Percentiles rank a stretch among this genome's conserved stretches.
Evolutionary conservation across 257 asterid genomes (phyloP).

Genomic region (Capsicum rhomboideum): DNA sequence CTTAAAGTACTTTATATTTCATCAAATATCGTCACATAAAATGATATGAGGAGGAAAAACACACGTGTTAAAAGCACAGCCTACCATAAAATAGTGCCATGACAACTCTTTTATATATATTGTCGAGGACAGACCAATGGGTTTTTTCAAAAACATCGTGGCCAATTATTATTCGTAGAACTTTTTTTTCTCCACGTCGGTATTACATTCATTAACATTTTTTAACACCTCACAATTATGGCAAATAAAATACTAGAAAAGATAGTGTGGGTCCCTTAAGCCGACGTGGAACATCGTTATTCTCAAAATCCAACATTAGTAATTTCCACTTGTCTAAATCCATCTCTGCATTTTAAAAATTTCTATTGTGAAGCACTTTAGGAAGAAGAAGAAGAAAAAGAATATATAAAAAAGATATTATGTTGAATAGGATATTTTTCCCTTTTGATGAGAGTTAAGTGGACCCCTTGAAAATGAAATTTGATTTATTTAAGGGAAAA

Average conservation of each 20-base stretch:
- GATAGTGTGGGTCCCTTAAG: neutral
- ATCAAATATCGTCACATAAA: neutral
- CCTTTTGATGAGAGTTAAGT: neutral
- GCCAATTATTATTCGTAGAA: neutral
- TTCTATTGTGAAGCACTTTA: neutral
- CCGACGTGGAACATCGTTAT: neutral
- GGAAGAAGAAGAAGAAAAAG: no score
- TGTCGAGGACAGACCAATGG: neutral
- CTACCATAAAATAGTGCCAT: neutral
- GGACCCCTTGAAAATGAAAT: neutral
- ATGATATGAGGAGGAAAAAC: neutral
- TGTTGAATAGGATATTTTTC: neutral
- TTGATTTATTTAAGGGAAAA: no score
- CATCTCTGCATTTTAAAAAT: neutral
- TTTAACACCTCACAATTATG: neutral
- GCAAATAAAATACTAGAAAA: neutral
- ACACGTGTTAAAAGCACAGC: neutral
- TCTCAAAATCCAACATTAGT: neutral
- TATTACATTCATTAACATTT: no score
- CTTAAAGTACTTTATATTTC: no score
- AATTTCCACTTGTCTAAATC: neutral
- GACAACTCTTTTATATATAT: neutral
- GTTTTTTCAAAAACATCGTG: neutral
- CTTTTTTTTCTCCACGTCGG: neutral
- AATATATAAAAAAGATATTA: neutral